These are phyloP conservation scores for Zygosaccharomyces kombuchaensis DNA, from an alignment of 805 yeast genomes.

Conservation along the genomic window DNA sequence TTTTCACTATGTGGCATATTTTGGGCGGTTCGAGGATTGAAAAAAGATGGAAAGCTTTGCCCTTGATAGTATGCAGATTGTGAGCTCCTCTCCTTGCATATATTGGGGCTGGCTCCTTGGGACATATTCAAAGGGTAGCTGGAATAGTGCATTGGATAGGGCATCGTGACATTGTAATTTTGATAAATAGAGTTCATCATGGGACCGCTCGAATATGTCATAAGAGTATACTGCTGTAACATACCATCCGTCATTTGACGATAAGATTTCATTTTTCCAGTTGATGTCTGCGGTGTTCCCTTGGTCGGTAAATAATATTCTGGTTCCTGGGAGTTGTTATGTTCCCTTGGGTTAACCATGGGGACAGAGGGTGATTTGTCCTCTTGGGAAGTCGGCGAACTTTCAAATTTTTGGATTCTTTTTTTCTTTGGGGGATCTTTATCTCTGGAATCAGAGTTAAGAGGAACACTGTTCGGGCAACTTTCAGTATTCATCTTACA, in stretches of 20 bases:
- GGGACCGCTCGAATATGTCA: slow-evolving; percentile 18
- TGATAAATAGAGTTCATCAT: slow-evolving; percentile 14
- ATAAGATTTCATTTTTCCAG: slow-evolving; percentile 8
- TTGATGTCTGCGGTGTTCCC: slow-evolving; percentile 6
- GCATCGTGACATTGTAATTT: slow-evolving; percentile 12
- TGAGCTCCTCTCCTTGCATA: background rate
- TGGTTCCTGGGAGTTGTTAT: slow-evolving; percentile 7
- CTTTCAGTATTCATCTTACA: slow-evolving; percentile 14
- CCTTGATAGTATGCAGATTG: slow-evolving; percentile 4
- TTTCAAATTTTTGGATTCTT: slow-evolving; percentile 10
- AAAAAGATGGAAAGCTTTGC: slow-evolving; percentile 41
- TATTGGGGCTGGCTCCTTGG: background rate
- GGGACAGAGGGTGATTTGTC: slow-evolving; percentile 5
- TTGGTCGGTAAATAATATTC: slow-evolving; percentile 13
- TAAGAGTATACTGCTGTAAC: slow-evolving; percentile 20
- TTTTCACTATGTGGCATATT: slow-evolving; percentile 67
- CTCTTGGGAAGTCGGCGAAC: slow-evolving; percentile 13
- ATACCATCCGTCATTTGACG: slow-evolving; percentile 10
- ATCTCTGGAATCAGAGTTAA: slow-evolving; percentile 5
- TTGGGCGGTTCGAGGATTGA: slow-evolving; percentile 58
- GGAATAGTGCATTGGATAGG: slow-evolving; percentile 13
- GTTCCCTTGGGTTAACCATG: slow-evolving; percentile 5
- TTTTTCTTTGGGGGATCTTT: slow-evolving; percentile 9
- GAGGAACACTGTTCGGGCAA: slow-evolving; percentile 16
- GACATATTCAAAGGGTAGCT: slow-evolving; percentile 8